Evolutionary conservation across 345 rosid species (phyloP), one percentile per base, ranked within the genome.

Genomic region (Brassica cretica): DNA sequence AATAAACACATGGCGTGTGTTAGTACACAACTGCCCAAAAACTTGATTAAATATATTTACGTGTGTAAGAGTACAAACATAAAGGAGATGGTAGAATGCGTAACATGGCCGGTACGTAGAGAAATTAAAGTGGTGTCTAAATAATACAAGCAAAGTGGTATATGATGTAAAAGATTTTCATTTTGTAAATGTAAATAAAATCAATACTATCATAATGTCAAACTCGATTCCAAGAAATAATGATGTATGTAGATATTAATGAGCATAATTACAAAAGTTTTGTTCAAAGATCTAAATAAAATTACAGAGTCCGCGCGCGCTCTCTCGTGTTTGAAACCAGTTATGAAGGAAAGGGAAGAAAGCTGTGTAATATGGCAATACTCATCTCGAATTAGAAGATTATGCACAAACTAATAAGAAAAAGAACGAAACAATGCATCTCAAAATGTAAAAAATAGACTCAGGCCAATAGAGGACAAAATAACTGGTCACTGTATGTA

Each of bases 351-450:
- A 12, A 68, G 14, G 16, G 25, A 60, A 62, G 55, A 25, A 25
- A 21, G 49, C 18, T 44, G 61, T 33, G 65, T 75, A 37, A 56
- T 37, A 18, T 41, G 24, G 59, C 60, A 39, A 67, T 37, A 29
- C 29, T 49, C 73, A 68, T 56, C 51, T 66, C 18, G 27, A 70
- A 62, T 3, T 29, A 39, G 72, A 41, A 32, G 64, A 16, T 2
- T 64, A 71, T 65, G 35, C 39, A 77, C 81, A 68, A 25, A 35
- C 49, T 63, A 32, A 11, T 35, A 16, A 16, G n/a, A 65, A 56
- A 15, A 77, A 55, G 21, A 78, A 65, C 12, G 8, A 78, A 35
- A 66, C 15, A 64, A 64, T 77, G 59, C 44, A 25, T 53, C 16
- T 25, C 35, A 35, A 8, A 76, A 46, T 29, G 63, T 59, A 46